Evolutionary conservation across 257 asterid genomes (phyloP).

Genomic region (Parsonsia alboflavescens): DNA sequence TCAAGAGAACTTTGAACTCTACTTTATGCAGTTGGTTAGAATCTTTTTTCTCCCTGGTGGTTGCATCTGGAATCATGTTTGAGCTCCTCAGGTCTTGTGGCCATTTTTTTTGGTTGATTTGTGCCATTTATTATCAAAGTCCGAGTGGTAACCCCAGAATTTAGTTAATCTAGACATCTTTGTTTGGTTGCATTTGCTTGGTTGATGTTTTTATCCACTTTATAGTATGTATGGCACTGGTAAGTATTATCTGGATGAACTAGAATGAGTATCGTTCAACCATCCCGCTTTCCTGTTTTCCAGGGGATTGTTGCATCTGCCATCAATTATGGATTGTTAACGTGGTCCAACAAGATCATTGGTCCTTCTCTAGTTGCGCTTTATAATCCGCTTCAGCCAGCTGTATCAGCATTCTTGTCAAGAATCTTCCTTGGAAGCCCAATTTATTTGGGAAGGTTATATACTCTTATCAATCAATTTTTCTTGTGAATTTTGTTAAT

Average conservation of each 20-base stretch:
- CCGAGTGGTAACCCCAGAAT: not conserved
- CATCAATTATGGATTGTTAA: conserved; percentile 68
- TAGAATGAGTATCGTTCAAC: not conserved
- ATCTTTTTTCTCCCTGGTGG: not conserved
- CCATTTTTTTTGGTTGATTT: not conserved
- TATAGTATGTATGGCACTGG: not conserved
- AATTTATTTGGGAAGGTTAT: conserved; percentile 90
- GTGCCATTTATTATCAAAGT: not conserved
- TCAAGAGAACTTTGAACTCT: not conserved
- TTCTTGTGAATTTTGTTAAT: not conserved
- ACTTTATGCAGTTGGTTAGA: not conserved
- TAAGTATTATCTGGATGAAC: not conserved
- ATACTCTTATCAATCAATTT: not conserved
- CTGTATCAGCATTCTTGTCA: conserved; percentile 75
- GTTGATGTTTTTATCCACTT: not conserved
- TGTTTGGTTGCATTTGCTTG: not conserved
- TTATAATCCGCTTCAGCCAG: conserved; percentile 92
- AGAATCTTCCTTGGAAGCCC: conserved; percentile 87
- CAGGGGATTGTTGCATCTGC: conserved; percentile 94
- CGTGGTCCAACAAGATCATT: conserved; percentile 84
- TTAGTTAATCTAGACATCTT: not conserved
- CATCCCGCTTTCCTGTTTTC: not conserved
- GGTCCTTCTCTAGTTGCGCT: conserved; percentile 94
- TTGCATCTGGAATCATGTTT: not conserved
- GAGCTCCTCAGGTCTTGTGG: not conserved